Evolutionary conservation across 1,284 basidiomycete species (phyloP).

Genomic region (Ustilago hordei): DNA sequence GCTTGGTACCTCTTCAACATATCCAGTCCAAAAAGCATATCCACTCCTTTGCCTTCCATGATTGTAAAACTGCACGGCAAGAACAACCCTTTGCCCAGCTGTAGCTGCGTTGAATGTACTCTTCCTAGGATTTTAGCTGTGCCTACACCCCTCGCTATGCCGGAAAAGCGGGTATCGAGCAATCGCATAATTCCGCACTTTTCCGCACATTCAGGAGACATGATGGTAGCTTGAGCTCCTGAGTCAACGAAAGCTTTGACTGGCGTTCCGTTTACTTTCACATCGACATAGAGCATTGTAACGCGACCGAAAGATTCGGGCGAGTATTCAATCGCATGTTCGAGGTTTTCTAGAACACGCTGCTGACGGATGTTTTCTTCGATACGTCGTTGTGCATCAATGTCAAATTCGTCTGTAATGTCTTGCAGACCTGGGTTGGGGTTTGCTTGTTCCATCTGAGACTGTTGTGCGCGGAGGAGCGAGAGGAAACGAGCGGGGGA

Average conservation of each 20-base stretch:
- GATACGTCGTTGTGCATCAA: constrained; percentile 84
- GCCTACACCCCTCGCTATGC: constrained; percentile 94
- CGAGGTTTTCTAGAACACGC: constrained; percentile 79
- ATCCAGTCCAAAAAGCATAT: constrained; percentile 93
- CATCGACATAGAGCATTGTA: constrained; percentile 93
- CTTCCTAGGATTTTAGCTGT: constrained; percentile 94
- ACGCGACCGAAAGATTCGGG: constrained; percentile 95
- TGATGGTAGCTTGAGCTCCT: constrained; percentile 95
- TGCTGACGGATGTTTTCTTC: constrained; percentile 93
- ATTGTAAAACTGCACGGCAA: constrained; percentile 94
- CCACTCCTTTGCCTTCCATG: constrained; percentile 92
- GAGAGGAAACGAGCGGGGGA: constrained; percentile 27
- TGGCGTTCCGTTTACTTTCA: constrained; percentile 82
- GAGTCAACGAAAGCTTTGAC: constrained; percentile 98
- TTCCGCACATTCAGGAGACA: constrained; percentile 94
- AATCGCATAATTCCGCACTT: constrained; percentile 94
- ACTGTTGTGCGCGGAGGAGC: constrained; percentile 44
- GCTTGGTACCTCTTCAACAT: constrained; percentile 99
- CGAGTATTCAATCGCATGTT: constrained; percentile 70
- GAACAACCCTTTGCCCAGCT: constrained; percentile 80
- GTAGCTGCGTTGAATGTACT: constrained; percentile 89
- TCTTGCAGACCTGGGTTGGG: constrained; percentile 72
- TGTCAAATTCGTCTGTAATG: constrained; percentile 80
- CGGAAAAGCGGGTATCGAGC: constrained; percentile 85
- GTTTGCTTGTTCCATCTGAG: constrained; percentile 41